Base-by-base conservation (phyloP, 2,329 filamentous ascomycete species). In the Aphanocladium album region DNA sequence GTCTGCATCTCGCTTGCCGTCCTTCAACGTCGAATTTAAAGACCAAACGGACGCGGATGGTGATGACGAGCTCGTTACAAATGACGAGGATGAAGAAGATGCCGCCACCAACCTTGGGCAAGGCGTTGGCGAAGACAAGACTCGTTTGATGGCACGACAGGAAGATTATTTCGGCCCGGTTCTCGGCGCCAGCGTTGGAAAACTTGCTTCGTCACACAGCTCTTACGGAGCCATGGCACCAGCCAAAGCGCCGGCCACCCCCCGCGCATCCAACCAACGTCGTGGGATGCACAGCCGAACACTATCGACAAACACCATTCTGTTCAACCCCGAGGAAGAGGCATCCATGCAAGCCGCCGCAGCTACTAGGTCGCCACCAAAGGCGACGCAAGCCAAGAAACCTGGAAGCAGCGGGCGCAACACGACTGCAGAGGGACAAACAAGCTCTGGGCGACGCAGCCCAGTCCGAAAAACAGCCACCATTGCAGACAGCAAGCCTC, bases 61-160 rank as follows among this genome's bases (percentile, higher is more conserved):
- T 0, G 93, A 97, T 68, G 93, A 96, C 67, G 93, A 97, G 72
- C 78, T 93, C n/a, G 83, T 90, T 14, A 93, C 89, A 3, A 90
- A 92, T 60, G 89, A 91, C 60, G 89, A 93, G 60, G 85, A 87
- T 35, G 83, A 88, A 46, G 83, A 84, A 60, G 80, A 85, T 54
- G 77, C 80, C 17, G 74, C 70, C 16, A 77, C 77, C 65, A 76
- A 81, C 65, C 71, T 69, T n/a, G 71, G 68, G 19, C 70, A 75
- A 60, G 72, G 71, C 56, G 65, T 66, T 45, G 65, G 65, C 59
- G 69, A 66, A n/a, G 65, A 66, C 17, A 67, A 65, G 27, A 64
- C 64, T 61, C 67, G 63, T 17, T 67, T 70, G 35, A 74, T 72
- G 30, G 67, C 72, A 19, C 74, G 77, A 47, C 50, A 60, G 39